Base-by-base conservation (phyloP, 768 basidiomycete genomes). In the Dentipellis sp. region DNA sequence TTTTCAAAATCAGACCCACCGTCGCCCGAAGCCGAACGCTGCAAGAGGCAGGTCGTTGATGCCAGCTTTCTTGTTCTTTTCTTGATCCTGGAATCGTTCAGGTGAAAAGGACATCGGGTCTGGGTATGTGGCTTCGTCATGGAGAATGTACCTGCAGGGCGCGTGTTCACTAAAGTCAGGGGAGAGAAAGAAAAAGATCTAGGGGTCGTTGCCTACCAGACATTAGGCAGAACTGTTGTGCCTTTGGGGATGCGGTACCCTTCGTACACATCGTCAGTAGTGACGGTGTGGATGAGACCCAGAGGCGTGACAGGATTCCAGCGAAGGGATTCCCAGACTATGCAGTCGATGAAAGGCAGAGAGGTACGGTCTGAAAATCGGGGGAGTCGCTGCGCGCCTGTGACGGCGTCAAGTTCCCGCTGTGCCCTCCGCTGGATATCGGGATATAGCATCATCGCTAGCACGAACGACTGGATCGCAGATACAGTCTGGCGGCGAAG, bases 381-480 rank as follows among this genome's bases (percentile, higher is more conserved):
- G 10, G 80, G 82, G 34, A 83, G 69, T 49, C 79, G 74, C 50
- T 71, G 65, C 52, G 60, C 57, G 46, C 77, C 76, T 57, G 76
- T 66, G 7, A 78, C 72, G 49, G 58, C 60, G 64, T 83, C 81
- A 40, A 84, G 67, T 64, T 84, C 78, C 47, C 68, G 67, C 59
- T 82, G 82, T 9, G 72, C 74, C 63, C 73, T 75, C 58, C 65
- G 67, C 52, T 78, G 73, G 16, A 78, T 73, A 3, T 76, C 68
- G 16, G 82, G 82, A 63, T 81, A 64, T 34, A 77, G 69, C 48
- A 78, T 68, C 78, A 83, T 81, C 4, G 80, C 76, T 10, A 82
- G 72, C 22, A 80, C 58, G 62, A 83, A 81, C 3, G 74, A 71
- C 39, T 75, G 69, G 39, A 82, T 65, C 12, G 75, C 69, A 12